Evolutionary conservation across 352 stramenopile genomes (phyloP), one percentile per base, ranked within the genome.

Genomic region (Thalassiosira exigua): DNA sequence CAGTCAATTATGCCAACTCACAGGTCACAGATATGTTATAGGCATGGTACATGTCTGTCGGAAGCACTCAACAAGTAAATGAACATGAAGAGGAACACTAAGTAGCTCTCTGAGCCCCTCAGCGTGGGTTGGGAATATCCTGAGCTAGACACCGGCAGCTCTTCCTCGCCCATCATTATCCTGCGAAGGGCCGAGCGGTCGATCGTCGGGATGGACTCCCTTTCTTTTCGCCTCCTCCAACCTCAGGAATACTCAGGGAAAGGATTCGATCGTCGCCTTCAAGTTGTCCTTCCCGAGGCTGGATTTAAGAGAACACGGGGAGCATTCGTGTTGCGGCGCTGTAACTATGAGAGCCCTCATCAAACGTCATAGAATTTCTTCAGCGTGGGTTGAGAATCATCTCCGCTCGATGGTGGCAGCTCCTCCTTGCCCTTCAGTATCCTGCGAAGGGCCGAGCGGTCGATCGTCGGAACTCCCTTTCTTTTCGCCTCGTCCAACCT

Each of bases 241-340:
- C 26, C 60, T 26, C 21, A 67, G 65, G 3, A 57, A 0, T 66
- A 70, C 76, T 26, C 82, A 82, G 17, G 83, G 85, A 71, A 90
- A 91, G 3, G 57, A 74, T 46, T 83, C 58, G 73, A 89, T 75
- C 44, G 91, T 73, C 7, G n/a, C n/a, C 58, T 81, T 79, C 36
- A 79, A 29, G 32, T 75, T 74, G 5, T 85, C 69, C 69, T 83
- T 89, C 29, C 75, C 79, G 3, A 86, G 29, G 24, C 60, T 85
- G 1, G n/a, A n/a, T n/a, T n/a, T n/a, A n/a, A n/a, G n/a, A n/a
- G n/a, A n/a, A n/a, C n/a, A n/a, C n/a, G n/a, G n/a, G n/a, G n/a
- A n/a, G n/a, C n/a, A n/a, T n/a, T n/a, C n/a, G n/a, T n/a, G n/a
- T n/a, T n/a, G n/a, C n/a, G n/a, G n/a, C n/a, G n/a, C n/a, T n/a